These are phyloP conservation scores for Phytophthora ohioensis DNA, from an alignment of 352 stramenopile species.

Conservation along the genomic window DNA sequence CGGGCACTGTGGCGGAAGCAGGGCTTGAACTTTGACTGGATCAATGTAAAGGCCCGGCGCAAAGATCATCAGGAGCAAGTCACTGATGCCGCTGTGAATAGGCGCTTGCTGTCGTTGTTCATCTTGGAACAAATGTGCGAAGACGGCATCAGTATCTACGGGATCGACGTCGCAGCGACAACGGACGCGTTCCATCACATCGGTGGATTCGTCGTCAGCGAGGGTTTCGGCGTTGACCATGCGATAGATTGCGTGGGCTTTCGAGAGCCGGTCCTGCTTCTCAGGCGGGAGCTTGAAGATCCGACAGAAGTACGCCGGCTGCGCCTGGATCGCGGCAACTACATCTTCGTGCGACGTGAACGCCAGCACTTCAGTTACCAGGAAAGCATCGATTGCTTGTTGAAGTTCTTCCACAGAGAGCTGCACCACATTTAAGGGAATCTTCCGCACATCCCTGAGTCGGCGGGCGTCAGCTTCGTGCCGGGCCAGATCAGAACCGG, in stretches of 20 bases:
- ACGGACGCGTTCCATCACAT: too few relatives aligned
- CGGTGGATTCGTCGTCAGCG: too few relatives aligned
- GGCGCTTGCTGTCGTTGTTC: background rate
- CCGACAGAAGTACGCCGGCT: too few relatives aligned
- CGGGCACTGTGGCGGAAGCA: background rate
- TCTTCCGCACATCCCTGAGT: background rate
- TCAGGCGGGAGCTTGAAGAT: too few relatives aligned
- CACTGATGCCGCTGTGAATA: background rate
- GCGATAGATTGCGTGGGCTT: too few relatives aligned
- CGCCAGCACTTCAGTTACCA: background rate
- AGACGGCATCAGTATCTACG: too few relatives aligned
- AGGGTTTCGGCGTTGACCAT: too few relatives aligned
- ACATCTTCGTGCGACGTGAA: background rate
- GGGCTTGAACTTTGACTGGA: slow-evolving; percentile 16
- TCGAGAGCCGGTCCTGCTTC: too few relatives aligned
- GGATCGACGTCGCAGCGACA: too few relatives aligned
- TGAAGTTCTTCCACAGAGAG: background rate
- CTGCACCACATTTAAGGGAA: background rate
- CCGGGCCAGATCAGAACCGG: background rate
- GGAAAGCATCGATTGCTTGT: background rate
- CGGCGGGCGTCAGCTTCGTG: background rate
- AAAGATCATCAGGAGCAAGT: slow-evolving; percentile 21
- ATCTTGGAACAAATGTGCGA: too few relatives aligned
- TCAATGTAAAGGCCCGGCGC: slow-evolving; percentile 14
- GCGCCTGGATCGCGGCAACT: background rate